Evolutionary conservation across 257 asterid species (phyloP).

Genomic region (Capsicum chinense): DNA sequence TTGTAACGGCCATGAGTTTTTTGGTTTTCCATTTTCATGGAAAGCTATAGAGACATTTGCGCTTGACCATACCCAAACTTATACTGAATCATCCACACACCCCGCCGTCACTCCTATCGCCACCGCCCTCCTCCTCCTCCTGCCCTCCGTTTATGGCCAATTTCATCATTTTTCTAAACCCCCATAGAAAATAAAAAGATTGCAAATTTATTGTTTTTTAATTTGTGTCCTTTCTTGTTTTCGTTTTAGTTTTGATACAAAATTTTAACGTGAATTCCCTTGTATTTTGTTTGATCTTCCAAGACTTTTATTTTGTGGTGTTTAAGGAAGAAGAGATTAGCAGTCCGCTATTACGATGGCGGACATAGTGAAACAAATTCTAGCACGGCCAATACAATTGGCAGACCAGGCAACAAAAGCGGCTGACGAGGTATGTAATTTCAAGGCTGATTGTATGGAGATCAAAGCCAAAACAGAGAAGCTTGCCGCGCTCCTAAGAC

Average conservation of each 20-base stretch:
- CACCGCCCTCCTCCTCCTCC: slow-evolving; percentile 22
- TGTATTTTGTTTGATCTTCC: not conserved
- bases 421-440: slow-evolving; percentile 32
- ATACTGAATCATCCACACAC: slow-evolving; percentile 22
- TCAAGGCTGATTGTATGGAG: slow-evolving; percentile 34
- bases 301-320: not conserved
- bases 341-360: slow-evolving; percentile 39
- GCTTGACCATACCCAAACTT: slow-evolving; percentile 33
- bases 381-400: slow-evolving; percentile 40
- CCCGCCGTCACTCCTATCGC: slow-evolving; percentile 25
- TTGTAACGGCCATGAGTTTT: slow-evolving; percentile 25
- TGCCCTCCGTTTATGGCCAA: slow-evolving; percentile 25
- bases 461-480: slow-evolving; percentile 40
- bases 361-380: slow-evolving; percentile 41
- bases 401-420: slow-evolving; percentile 39
- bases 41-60: slow-evolving; percentile 25
- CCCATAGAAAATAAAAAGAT: not conserved
- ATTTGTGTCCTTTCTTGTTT: not conserved
- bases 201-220: not conserved
- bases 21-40: slow-evolving; percentile 25
- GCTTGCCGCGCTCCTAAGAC: slow-evolving; percentile 35
- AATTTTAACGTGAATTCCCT: not conserved
- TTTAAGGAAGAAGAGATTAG: not conserved
- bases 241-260: not conserved
- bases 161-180: slow-evolving; percentile 13